Base-by-base conservation (phyloP, 140 eudicot species). In the Stevia rebaudiana region DNA sequence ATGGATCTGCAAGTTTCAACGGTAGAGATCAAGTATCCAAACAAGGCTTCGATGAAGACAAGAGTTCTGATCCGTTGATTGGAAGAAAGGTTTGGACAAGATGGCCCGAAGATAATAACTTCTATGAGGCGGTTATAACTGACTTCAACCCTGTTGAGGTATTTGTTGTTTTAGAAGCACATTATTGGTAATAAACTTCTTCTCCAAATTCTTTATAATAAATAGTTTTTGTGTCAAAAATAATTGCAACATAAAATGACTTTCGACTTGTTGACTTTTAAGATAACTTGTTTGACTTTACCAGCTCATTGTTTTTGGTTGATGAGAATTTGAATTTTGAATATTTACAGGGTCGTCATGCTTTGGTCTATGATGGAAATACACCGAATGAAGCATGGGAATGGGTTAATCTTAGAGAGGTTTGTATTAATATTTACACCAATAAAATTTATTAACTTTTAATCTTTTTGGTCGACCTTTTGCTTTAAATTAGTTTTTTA, bases 381-480 rank as follows among this genome's bases (percentile, higher is more conserved):
- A 84, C 91, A 11, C 74, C 80, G 3, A 74, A 75, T 18, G 91
- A 84, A 73, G 81, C 87, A 41, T 81, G 87, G 84, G 91, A 84
- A 49, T 84, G 91, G 91, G 87, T 84, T 61, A 78, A 84, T 72
- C 84, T 84, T 57, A 73, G 84, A 74, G 87, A 84, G 87, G 91
- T 84, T 61, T 22, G 66, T 50, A 10, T 37, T 18, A 9, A 31
- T 0, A 18, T 50, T 33, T 66, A 49, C 24, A 8, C 15, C 72
- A 22, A 13, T 33, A 65, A 55, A 36, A 59, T 44, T 48, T 25
- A 17, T 48, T 58, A 46, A 25, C 8, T 33, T 10, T 5, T n/a
- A n/a, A 37, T 25, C 43, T 54, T 49, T 61, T 37, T 50, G n/a
- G 44, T 39, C 35, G 12, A 57, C 28, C 16, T 35, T 11, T 56